Evolutionary conservation across 371 early-diverging fungal species (phyloP).

Genomic region (Mortierella sp.): DNA sequence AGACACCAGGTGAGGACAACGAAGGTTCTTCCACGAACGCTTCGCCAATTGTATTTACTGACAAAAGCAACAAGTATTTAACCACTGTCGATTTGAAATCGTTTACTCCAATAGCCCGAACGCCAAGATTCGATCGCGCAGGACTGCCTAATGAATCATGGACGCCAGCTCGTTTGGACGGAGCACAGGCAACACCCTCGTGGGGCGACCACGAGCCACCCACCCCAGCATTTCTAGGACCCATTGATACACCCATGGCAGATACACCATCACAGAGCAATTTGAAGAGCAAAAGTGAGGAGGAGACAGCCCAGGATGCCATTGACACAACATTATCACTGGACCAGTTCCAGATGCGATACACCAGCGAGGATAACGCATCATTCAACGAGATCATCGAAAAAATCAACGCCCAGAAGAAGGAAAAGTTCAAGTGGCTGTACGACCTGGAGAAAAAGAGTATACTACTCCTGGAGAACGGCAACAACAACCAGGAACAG

Average conservation of each 20-base stretch:
- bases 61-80: background rate
- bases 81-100: background rate
- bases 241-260: slow-evolving; percentile 33
- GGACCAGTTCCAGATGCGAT: slow-evolving; percentile 82
- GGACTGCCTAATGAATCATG: slow-evolving; percentile 43
- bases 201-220: slow-evolving; percentile 28
- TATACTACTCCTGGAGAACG: slow-evolving; percentile 32
- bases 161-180: slow-evolving; percentile 56
- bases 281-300: background rate
- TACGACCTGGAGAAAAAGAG: slow-evolving; percentile 73
- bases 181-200: slow-evolving; percentile 32
- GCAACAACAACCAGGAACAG: slow-evolving; percentile 3
- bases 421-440: slow-evolving; percentile 77
- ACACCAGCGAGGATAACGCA: slow-evolving; percentile 90
- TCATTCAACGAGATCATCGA: slow-evolving; percentile 80
- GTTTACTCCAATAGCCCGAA: slow-evolving; percentile 22
- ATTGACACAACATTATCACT: slow-evolving; percentile 58
- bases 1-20: slow-evolving; percentile 46
- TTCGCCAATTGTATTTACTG: background rate
- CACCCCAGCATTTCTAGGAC: background rate
- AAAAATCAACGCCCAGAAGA: slow-evolving; percentile 69
- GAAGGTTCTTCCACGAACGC: too few relatives aligned
- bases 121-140: slow-evolving; percentile 24
- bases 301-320: background rate
- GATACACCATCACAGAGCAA: slow-evolving; percentile 25